Base-by-base conservation (phyloP, 441 rosid species). In the Gossypium gossypioides region DNA sequence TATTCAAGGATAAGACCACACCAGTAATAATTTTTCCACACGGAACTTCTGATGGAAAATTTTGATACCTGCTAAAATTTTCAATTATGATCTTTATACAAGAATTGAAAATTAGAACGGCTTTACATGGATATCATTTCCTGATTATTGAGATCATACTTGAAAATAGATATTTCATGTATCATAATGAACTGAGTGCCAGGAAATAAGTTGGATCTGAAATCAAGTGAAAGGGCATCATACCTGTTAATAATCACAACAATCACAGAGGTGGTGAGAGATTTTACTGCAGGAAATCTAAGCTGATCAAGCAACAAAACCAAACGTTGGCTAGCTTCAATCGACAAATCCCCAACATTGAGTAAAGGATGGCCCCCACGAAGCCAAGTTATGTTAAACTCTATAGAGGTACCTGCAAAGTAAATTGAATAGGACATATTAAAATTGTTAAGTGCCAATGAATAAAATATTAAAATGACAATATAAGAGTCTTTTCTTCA, bases 221-320 rank as follows among this genome's bases (percentile, higher is more conserved):
- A 58, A 68, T 40, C 21, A 69, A 69, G 16, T 71, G 9, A 78
- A 68, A 13, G 72, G 44, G 63, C 9, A 56, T 74, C 85, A 68
- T 73, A 90, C 97, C 93, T 87, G 71, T 88, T 90, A 81, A 93
- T 84, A 75, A 90, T 89, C 83, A 93, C 94, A 62, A 91, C 76
- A 72, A 87, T 80, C 46, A 85, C 88, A 57, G 88, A 79, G 78
- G 86, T 86, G 79, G 88, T 85, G 57, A 90, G 89, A 79, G 96
- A 88, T 75, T 85, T 93, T 68, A 92, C 93, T 21, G 88, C 81
- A 51, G 98, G 99, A 65, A 78, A 78, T 80, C 99, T 84, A 75
- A 96, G 97, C 84, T 87, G 98, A 87, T 96, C 99, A 74, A 96
- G 97, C 89, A 93, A 81, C 73, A 83, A 84, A 72, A 81, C 90